These are phyloP conservation scores for Pelagophyceae sp. DNA, from an alignment of 352 stramenopile species.

Conservation along the genomic window DNA sequence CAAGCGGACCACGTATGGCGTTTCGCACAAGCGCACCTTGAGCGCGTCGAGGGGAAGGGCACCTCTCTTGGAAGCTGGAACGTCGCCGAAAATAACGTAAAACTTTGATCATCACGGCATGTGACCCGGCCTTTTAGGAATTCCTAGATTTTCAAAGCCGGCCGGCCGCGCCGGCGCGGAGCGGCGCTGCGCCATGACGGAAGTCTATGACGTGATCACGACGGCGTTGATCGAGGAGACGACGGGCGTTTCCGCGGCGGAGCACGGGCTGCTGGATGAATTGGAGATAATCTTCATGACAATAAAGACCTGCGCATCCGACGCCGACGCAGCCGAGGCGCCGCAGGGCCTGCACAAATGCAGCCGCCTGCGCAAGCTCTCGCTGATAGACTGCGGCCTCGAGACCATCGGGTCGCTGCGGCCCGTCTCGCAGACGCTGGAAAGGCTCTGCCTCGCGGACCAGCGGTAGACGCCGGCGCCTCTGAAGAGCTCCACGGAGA, in stretches of 20 bases:
- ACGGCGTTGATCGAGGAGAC: conserved; percentile 13
- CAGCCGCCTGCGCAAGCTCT: neutral
- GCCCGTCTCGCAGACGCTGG: conserved; percentile 51
- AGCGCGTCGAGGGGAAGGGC: too few species aligned
- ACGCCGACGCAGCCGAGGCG: conserved; percentile 48
- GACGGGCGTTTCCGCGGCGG: conserved; percentile 20
- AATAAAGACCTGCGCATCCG: conserved; percentile 42
- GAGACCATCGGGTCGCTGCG: conserved; percentile 45
- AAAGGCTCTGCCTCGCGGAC: conserved; percentile 62
- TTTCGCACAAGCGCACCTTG: too few species aligned
- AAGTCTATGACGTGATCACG: conserved; percentile 6
- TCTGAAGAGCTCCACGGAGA: conserved; percentile 13
- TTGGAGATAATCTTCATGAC: conserved; percentile 71
- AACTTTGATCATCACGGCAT: too few species aligned
- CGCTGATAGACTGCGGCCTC: conserved; percentile 64
- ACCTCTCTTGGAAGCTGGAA: too few species aligned
- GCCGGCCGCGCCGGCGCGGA: too few species aligned
- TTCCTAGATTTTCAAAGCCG: too few species aligned
- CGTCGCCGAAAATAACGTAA: too few species aligned
- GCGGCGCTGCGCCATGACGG: too few species aligned
- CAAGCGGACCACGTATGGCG: too few species aligned
- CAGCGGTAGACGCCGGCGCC: too few species aligned
- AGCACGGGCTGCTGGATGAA: conserved; percentile 55
- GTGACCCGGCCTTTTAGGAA: too few species aligned
- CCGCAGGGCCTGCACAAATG: conserved; percentile 43